phyloP scores from a whole-genome alignment of 2,329 filamentous ascomycete genomes.

The Monosporascus sp. region DNA sequence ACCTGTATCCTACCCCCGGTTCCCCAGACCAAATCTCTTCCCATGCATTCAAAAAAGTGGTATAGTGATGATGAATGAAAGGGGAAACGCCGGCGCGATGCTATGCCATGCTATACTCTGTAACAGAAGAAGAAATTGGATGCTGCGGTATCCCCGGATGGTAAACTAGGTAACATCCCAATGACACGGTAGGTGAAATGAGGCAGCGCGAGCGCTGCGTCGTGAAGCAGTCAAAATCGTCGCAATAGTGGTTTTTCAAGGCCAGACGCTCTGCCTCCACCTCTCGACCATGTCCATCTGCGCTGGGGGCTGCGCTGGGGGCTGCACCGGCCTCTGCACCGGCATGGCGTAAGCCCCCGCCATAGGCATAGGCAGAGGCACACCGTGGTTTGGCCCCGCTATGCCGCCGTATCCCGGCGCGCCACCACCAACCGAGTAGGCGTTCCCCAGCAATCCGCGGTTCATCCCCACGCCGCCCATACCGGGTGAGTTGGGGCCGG shows the following conservation, averaged over 20 bases:
- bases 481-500: not conserved
- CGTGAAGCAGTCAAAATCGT: no score
- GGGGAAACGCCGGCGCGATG: slow-evolving; percentile 13
- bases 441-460: slow-evolving; percentile 16
- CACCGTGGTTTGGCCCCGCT: slow-evolving; percentile 7
- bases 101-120: not conserved
- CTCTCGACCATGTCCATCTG: slow-evolving; percentile 28
- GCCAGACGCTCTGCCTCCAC: slow-evolving; percentile 27
- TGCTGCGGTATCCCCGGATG: not conserved
- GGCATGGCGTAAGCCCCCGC: slow-evolving; percentile 14
- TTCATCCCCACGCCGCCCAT: not conserved
- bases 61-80: not conserved
- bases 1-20: not conserved
- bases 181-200: not conserved
- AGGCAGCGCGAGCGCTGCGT: not conserved
- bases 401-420: slow-evolving; percentile 9
- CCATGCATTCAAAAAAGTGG: not conserved
- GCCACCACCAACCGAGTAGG: slow-evolving; percentile 10
- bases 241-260: slow-evolving; percentile 7
- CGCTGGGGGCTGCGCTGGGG: slow-evolving; percentile 19
- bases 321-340: slow-evolving; percentile 15
- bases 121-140: not conserved
- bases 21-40: no score
- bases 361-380: slow-evolving; percentile 12
- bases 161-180: no score